Conservation (phyloP, 2,329 filamentous ascomycete species). For the Tetracladium maxilliforme region DNA sequence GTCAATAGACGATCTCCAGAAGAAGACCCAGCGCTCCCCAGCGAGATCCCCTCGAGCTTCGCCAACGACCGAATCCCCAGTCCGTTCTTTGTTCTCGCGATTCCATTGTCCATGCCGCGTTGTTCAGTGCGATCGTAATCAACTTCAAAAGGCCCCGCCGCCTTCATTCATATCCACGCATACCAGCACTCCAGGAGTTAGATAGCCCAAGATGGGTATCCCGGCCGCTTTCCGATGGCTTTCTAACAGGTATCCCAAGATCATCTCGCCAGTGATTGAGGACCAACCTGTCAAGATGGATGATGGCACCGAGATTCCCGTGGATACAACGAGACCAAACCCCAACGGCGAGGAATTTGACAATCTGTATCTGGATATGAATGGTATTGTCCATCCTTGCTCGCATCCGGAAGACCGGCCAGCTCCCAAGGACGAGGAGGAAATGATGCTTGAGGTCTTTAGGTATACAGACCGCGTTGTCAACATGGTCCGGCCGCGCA, state of each 20-base stretch:
- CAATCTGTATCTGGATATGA: conserved; percentile 98
- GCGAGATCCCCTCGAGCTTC: too few relatives aligned
- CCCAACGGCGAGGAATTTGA: conserved; percentile 97
- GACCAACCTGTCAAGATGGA: conserved; percentile 65
- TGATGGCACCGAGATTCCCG: conserved; percentile 70
- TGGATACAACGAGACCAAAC: conserved; percentile 74
- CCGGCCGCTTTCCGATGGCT: conserved; percentile 90
- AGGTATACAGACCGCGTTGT: conserved; percentile 97
- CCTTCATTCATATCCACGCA: too few relatives aligned
- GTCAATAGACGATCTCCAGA: too few relatives aligned
- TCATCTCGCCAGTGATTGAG: conserved; percentile 82
- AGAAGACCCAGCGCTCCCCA: too few relatives aligned
- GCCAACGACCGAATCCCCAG: too few relatives aligned
- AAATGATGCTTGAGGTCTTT: conserved; percentile 99
- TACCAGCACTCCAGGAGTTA: too few relatives aligned
- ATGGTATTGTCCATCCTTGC: conserved; percentile 97
- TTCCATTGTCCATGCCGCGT: too few relatives aligned
- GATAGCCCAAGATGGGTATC: conserved; percentile 61
- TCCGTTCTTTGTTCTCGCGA: too few relatives aligned
- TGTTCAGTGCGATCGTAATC: too few relatives aligned
- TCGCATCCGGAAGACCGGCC: conserved; percentile 92
- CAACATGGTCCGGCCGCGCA: conserved; percentile 94
- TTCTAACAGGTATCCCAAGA: conserved; percentile 94
- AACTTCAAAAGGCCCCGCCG: too few relatives aligned
- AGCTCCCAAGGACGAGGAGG: conserved; percentile 83